Base-by-base conservation (phyloP, 106 monocot species). In the Agapanthus africanus region DNA sequence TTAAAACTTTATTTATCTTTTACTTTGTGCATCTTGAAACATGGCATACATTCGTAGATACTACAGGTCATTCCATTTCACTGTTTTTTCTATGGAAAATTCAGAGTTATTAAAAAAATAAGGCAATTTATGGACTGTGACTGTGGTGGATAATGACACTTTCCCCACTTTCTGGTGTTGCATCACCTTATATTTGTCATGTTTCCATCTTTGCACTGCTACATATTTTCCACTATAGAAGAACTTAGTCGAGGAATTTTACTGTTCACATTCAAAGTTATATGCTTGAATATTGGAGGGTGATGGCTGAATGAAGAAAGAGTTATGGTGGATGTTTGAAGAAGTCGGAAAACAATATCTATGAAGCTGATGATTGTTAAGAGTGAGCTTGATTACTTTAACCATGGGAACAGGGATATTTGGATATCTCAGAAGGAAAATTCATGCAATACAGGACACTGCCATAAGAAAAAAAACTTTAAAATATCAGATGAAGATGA, bases 1-100 rank as follows among this genome's bases (percentile, higher is more conserved):
- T 94, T 79, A 30, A 36, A 35, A 36, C 15, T 31, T 34, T 42
- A 35, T 36, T 36, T 61, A 6, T 34, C 15, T n/a, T 56, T 19
- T 23, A 40, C 32, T 31, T 44, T 9, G 4, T 27, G 34, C 21
- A 22, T 65, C 11, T 7, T 65, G 40, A 37, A 40, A 31, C 39
- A 65, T 37, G 9, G 7, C 10, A 40, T 23, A n/a, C 22, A 11
- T 23, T 65, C 39, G n/a, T 65, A 16, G 31, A 40, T 40, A 25
- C 39, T 25, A 11, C 25, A 40, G 4, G 3, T 39, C 35, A 46
- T 44, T 4, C 30, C 16, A 42, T 71, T 60, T 41, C n/a, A 8
- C 21, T 27, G 16, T 71, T 37, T 41, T 71, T 6, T 71, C 30
- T 41, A 30, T 19, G 40, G 26, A 26, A 6, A 51, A 33, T 44